Percentiles rank a stretch among this genome's conserved stretches.
Conservation (phyloP, 352 stramenopile species). For the Hyphochytrium catenoides region DNA sequence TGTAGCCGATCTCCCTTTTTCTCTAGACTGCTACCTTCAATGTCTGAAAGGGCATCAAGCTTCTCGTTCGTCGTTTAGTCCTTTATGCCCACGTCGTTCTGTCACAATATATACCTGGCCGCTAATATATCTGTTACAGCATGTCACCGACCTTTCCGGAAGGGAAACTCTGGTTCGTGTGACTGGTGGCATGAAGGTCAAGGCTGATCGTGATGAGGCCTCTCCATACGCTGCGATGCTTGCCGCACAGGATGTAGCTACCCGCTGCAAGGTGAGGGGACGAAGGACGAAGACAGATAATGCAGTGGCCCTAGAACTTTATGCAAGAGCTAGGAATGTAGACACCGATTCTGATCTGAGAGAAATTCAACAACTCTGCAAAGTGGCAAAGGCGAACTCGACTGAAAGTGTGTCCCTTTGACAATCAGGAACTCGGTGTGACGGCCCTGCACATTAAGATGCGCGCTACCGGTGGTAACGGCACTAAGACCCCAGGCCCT, state of each 20-base stretch:
- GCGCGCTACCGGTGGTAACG: conserved; percentile 94
- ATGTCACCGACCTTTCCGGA: conserved; percentile 98
- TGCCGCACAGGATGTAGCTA: conserved; percentile 96
- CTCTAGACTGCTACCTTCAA: no score
- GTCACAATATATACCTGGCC: conserved; percentile 1
- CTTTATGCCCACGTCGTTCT: conserved; percentile 4
- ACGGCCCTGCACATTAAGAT: conserved; percentile 99
- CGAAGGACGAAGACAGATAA: no score
- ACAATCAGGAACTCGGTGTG: conserved; percentile 87
- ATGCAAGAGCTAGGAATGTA: no score
- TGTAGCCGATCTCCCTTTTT: no score
- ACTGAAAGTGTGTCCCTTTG: no score
- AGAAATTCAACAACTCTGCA: no score
- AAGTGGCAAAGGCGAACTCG: no score
- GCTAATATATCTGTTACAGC: conserved; percentile 15
- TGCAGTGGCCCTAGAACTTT: no score
- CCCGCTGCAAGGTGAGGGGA: conserved; percentile 67
- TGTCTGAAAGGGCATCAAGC: neutral
- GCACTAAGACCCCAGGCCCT: conserved; percentile 91
- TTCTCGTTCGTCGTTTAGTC: neutral
- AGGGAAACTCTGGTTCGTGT: conserved; percentile 97
- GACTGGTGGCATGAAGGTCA: conserved; percentile 99
- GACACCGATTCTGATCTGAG: no score
- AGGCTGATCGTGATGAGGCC: conserved; percentile 98
- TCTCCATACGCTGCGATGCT: conserved; percentile 99